Conservation (phyloP, 345 rosid species). For the Sisymbrium irio region DNA sequence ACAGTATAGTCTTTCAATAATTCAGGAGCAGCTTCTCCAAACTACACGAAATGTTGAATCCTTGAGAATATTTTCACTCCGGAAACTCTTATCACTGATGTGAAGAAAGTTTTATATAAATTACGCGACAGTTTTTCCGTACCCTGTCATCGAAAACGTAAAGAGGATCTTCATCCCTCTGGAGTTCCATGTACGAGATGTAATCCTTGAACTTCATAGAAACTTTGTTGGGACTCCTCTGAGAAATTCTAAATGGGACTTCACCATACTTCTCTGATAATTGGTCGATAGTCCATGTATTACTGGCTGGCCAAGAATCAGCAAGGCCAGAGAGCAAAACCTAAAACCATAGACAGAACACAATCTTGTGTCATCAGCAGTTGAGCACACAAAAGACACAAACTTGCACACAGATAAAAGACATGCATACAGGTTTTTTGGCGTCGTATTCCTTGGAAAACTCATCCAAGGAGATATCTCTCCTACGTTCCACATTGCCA, state of each 20-base stretch:
- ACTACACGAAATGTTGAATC: constrained; percentile 48
- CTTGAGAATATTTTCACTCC: constrained; percentile 3
- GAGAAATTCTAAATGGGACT: constrained; percentile 73
- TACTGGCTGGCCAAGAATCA: constrained; percentile 88
- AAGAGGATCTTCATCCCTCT: constrained; percentile 94
- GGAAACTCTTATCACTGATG: background rate
- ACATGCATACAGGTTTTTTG: constrained; percentile 62
- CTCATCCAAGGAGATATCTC: constrained; percentile 53
- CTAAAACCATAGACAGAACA: constrained; percentile 37
- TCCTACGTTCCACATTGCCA: constrained; percentile 70
- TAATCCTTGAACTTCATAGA: constrained; percentile 84
- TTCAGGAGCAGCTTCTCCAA: constrained; percentile 78
- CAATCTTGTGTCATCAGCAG: background rate
- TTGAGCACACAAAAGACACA: constrained; percentile 4
- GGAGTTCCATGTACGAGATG: constrained; percentile 64
- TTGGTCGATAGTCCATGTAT: constrained; percentile 74
- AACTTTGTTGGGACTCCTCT: constrained; percentile 60
- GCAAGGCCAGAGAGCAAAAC: constrained; percentile 77
- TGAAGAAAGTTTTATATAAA: background rate
- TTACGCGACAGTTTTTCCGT: background rate
- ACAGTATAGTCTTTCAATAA: constrained; percentile 78
- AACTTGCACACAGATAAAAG: background rate
- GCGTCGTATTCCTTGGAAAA: constrained; percentile 57
- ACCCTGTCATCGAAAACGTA: constrained; percentile 95
- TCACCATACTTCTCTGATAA: constrained; percentile 62